Percentiles rank a stretch among this genome's conserved stretches.
phyloP scores from a whole-genome alignment of 768 basidiomycete species.

The Inosperma sp. region DNA sequence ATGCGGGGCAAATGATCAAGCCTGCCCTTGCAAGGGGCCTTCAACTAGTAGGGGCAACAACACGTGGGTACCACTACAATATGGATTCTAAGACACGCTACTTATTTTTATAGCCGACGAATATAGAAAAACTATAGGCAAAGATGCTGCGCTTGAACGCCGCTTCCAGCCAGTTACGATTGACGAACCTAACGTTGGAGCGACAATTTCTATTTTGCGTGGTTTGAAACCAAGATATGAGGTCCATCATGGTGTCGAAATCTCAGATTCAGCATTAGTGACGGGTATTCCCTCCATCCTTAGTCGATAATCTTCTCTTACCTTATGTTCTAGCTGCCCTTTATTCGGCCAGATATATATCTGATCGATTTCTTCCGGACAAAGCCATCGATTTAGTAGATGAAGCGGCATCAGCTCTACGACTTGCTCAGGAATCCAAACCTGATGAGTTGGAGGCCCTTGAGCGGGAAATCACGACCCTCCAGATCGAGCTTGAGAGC shows the following conservation, averaged over 20 bases:
- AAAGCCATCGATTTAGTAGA: constrained; percentile 92
- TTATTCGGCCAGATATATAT: constrained; percentile 79
- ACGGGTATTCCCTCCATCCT: constrained; percentile 47
- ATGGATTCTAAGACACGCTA: background rate
- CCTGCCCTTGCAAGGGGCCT: constrained; percentile 84
- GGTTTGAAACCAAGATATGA: constrained; percentile 83
- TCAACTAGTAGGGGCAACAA: constrained; percentile 87
- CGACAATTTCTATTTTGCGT: constrained; percentile 81
- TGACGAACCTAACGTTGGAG: constrained; percentile 82
- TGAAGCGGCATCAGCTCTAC: constrained; percentile 83
- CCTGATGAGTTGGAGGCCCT: constrained; percentile 80
- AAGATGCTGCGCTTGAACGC: constrained; percentile 86
- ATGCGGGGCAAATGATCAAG: constrained; percentile 92
- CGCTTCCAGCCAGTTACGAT: constrained; percentile 89
- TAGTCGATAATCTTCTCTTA: background rate
- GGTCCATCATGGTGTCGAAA: constrained; percentile 91
- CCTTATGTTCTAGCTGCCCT: constrained; percentile 56
- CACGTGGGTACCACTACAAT: constrained; percentile 45
- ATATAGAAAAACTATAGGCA: constrained; percentile 86
- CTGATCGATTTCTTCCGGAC: constrained; percentile 84
- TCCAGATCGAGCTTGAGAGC: constrained; percentile 87
- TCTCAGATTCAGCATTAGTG: constrained; percentile 82
- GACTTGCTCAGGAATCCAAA: constrained; percentile 85
- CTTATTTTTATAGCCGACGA: constrained; percentile 57
- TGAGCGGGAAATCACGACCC: constrained; percentile 77